phyloP scores from a whole-genome alignment of 192 early-diverging fungal genomes.

The Dispira simplex region DNA sequence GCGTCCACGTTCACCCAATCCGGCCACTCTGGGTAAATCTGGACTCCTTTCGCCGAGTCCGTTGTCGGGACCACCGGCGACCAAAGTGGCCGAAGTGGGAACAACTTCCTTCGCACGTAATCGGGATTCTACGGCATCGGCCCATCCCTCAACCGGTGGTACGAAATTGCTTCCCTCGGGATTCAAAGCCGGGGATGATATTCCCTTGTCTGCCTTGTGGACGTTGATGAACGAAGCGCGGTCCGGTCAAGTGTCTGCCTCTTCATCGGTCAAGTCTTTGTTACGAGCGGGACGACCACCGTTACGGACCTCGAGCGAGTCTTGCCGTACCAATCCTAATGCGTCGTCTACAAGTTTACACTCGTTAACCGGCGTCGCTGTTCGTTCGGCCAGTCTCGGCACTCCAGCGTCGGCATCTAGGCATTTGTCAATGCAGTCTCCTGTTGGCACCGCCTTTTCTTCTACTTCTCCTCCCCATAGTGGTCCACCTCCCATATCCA shows the following conservation, averaged over 20 bases:
- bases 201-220: slow-evolving; percentile 6
- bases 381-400: not conserved
- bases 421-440: not conserved
- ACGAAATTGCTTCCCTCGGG: not conserved
- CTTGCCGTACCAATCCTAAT: not conserved
- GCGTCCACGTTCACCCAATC: not conserved
- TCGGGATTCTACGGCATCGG: not conserved
- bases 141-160: not conserved
- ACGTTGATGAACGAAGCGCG: not conserved
- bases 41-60: not conserved
- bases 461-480: not conserved
- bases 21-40: not conserved
- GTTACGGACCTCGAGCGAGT: slow-evolving; percentile 1
- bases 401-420: not conserved
- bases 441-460: not conserved
- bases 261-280: no score
- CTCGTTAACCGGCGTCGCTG: not conserved
- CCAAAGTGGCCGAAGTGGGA: not conserved
- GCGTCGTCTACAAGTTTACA: not conserved
- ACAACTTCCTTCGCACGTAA: not conserved
- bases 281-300: no score
- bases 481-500: not conserved
- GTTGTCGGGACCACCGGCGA: not conserved
- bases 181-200: slow-evolving; percentile 9
- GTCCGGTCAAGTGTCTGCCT: no score